Conservation (phyloP, 306 rosid species). For the Quercus gilva region DNA sequence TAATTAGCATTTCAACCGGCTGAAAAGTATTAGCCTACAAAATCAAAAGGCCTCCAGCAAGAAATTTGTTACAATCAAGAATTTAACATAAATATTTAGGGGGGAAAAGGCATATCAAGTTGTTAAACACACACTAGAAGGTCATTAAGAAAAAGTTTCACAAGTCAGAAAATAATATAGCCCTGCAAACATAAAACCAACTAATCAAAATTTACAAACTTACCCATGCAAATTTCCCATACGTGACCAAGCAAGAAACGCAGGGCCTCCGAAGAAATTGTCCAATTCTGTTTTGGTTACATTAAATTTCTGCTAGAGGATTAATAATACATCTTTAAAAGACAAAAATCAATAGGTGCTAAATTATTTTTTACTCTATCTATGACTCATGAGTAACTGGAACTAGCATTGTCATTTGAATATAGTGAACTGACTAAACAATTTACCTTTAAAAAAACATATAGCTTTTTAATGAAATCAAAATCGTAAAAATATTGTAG, state of each 20-base stretch:
- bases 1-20: conserved; percentile 5
- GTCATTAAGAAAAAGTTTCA: neutral
- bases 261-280: conserved; percentile 94
- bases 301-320: conserved; percentile 67
- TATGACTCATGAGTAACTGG: conserved; percentile 5
- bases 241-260: conserved; percentile 94
- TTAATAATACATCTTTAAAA: conserved; percentile 18
- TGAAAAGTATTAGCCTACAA: neutral
- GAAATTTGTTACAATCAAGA: conserved; percentile 10
- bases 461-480: neutral
- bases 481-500: neutral
- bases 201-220: conserved; percentile 30
- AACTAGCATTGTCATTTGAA: neutral
- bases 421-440: neutral
- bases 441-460: neutral
- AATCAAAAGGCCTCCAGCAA: conserved; percentile 8
- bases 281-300: conserved; percentile 62
- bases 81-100: neutral
- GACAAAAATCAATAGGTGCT: conserved; percentile 9
- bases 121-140: neutral
- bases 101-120: neutral
- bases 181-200: neutral
- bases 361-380: conserved; percentile 1
- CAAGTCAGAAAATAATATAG: neutral
- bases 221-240: conserved; percentile 95